Percentiles rank a stretch among this genome's conserved stretches.
These are phyloP conservation scores for Calophaca sinica DNA, from an alignment of 306 rosid genomes.

Conservation along the genomic window DNA sequence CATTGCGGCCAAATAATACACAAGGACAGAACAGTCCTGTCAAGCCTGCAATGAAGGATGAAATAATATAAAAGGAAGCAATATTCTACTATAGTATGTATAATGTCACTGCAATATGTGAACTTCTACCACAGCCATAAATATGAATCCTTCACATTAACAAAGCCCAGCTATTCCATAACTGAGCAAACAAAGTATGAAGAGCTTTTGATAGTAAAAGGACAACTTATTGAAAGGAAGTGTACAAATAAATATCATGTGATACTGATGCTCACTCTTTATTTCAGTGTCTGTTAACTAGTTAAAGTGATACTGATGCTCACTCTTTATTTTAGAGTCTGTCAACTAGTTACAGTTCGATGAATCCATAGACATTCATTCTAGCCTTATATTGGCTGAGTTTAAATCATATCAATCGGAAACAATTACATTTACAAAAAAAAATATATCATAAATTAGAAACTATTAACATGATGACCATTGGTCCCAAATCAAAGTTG, in stretches of 20 bases:
- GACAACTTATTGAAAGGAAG: conserved; percentile 10
- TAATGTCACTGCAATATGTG: conserved; percentile 20
- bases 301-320: not conserved
- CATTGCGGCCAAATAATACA: conserved; percentile 89
- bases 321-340: not conserved
- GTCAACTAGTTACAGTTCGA: not conserved
- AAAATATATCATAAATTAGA: not conserved
- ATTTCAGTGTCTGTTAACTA: too few relatives aligned
- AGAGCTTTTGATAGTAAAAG: conserved; percentile 31
- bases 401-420: conserved; percentile 2
- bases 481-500: not conserved
- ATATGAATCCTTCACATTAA: conserved; percentile 24
- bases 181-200: conserved; percentile 31
- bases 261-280: too few relatives aligned
- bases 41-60: conserved; percentile 63
- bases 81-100: not conserved
- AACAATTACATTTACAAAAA: not conserved
- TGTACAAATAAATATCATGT: conserved; percentile 6
- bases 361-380: conserved; percentile 18
- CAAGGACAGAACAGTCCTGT: conserved; percentile 94
- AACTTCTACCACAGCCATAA: conserved; percentile 4
- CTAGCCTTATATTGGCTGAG: not conserved
- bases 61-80: conserved; percentile 34
- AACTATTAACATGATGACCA: conserved; percentile 24
- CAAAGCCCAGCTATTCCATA: too few relatives aligned